phyloP scores from a whole-genome alignment of 2,329 filamentous ascomycete genomes.

The Macroventuria anomochaeta region DNA sequence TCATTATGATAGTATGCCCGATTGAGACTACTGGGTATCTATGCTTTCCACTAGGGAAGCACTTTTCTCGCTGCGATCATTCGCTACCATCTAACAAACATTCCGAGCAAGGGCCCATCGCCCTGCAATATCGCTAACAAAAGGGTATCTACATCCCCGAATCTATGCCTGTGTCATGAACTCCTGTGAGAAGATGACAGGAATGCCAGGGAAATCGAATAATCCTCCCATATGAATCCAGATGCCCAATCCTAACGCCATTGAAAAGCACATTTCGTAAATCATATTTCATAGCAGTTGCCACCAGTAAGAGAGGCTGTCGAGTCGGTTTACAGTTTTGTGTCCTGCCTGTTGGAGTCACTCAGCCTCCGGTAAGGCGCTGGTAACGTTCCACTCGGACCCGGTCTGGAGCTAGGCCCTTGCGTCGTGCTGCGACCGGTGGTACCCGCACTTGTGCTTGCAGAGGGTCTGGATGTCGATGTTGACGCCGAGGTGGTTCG shows the following conservation, averaged over 20 bases:
- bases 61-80: background rate
- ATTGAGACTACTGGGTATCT: slow-evolving; percentile 14
- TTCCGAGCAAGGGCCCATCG: background rate
- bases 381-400: slow-evolving; percentile 34
- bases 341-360: slow-evolving; percentile 47
- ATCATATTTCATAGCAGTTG: too few species aligned
- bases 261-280: slow-evolving; percentile 29
- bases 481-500: slow-evolving; percentile 36
- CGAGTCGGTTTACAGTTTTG: slow-evolving; percentile 36
- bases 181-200: slow-evolving; percentile 14
- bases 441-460: slow-evolving; percentile 29
- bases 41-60: slow-evolving; percentile 11
- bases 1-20: background rate
- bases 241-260: slow-evolving; percentile 2
- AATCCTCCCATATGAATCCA: background rate
- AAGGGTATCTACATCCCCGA: slow-evolving; percentile 21
- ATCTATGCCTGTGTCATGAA: slow-evolving; percentile 15
- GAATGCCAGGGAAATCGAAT: background rate
- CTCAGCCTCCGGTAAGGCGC: slow-evolving; percentile 42
- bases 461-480: slow-evolving; percentile 33
- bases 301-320: too few species aligned
- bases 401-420: slow-evolving; percentile 29
- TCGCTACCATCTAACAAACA: background rate
- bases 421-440: slow-evolving; percentile 36
- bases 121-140: background rate